Base-by-base conservation (phyloP, 768 basidiomycete genomes). In the Symmetrospora coprosmae region DNA sequence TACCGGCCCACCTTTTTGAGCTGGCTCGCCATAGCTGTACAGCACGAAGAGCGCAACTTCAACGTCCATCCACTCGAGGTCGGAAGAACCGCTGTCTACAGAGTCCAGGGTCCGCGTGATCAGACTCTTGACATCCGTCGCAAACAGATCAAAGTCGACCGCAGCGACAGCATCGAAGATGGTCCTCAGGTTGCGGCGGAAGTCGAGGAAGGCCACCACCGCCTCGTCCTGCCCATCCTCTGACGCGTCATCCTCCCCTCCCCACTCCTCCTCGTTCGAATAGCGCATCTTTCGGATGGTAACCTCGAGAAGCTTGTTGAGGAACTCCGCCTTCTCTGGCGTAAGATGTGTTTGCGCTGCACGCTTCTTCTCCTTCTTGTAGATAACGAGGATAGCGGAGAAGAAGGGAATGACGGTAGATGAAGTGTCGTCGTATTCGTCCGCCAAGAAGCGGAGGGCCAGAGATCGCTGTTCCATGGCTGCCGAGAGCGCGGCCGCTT, bases 31-130 rank as follows among this genome's bases (percentile, higher is more conserved):
- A 67, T 87, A 97, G 33, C 92, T 85, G 69, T 82, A 96, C 9
- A 96, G 82, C 25, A 97, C 78, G 71, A 89, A 89, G n/a, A 92
- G 76, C 0, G 87, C 89, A 19, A 97, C 78, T 72, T 99, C 94
- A 2, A 86, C 87, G 64, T 91, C 84, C 66, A 88, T 82, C 94
- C 94, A 97, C 62, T 85, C 79, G 34, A 94, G 72, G 17, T 76
- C 70, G 0, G 79, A 72, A 0, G 85, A 81, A 61, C 62, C 63
- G 0, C 67, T 49, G 50, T 78, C 77, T 66, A 83, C 85, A 1
- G 81, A 77, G 4, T 83, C 79, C 31, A 94, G 78, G 0, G 87
- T 91, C 61, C 79, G 79, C 62, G 85, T 71, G 9, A 87, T 82
- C 28, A 88, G 78, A 5, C 79, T 78, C 31, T 81, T 80, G 7